A percentile compares a stretch with the other conserved stretches of the same genome.
Evolutionary conservation across 1,284 basidiomycete species (phyloP).

Genomic region (Pseudozyma thailandica): DNA sequence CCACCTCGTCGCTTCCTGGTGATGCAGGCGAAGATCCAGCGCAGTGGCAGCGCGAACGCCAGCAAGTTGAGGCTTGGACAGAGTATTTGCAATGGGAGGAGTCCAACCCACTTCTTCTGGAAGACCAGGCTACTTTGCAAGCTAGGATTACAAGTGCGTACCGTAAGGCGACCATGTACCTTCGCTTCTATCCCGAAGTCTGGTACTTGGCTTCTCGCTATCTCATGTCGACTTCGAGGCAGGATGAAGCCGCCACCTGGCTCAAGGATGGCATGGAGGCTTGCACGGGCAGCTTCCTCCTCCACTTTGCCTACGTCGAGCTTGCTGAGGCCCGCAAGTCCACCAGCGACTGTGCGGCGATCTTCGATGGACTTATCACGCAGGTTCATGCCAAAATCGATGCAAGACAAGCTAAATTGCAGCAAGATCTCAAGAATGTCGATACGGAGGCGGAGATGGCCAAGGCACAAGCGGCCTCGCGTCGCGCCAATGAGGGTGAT

Average conservation of each 20-base stretch:
- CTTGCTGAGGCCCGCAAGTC: conserved; percentile 75
- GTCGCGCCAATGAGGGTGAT: conserved; percentile 65
- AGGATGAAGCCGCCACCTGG: conserved; percentile 83
- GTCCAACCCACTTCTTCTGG: conserved; percentile 88
- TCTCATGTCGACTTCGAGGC: conserved; percentile 78
- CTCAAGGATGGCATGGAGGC: conserved; percentile 87
- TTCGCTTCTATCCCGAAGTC: conserved; percentile 94
- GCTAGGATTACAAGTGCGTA: conserved; percentile 84
- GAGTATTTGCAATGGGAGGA: conserved; percentile 95
- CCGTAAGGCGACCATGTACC: conserved; percentile 84
- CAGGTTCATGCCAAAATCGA: conserved; percentile 80
- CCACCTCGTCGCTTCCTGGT: conserved; percentile 27
- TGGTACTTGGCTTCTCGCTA: conserved; percentile 94
- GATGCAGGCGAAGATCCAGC: conserved; percentile 74
- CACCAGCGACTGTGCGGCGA: conserved; percentile 65
- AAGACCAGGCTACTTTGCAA: conserved; percentile 76
- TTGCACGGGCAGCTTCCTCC: conserved; percentile 85
- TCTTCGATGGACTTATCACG: conserved; percentile 76
- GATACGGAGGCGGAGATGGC: conserved; percentile 62
- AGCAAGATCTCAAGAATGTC: conserved; percentile 70
- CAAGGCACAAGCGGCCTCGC: conserved; percentile 46
- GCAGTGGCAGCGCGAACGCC: conserved; percentile 73
- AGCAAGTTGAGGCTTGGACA: conserved; percentile 85
- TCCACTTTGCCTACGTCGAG: conserved; percentile 91
- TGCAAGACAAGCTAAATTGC: conserved; percentile 73